Evolutionary conservation across 2,329 filamentous ascomycete species (phyloP).

Genomic region (Ascochyta lentis): DNA sequence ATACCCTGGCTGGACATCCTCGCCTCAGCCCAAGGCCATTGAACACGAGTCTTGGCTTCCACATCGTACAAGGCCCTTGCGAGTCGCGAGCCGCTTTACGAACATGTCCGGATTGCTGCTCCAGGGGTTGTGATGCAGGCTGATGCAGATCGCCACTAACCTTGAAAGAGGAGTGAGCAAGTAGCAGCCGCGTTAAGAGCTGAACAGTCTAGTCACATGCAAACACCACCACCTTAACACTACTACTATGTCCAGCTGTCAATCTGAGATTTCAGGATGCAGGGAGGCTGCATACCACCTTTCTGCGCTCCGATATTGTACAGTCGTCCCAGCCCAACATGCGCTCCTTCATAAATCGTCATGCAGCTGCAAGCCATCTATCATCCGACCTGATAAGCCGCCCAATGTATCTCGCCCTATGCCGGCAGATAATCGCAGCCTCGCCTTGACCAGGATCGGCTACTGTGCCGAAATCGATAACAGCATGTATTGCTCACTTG

Average conservation of each 20-base stretch:
- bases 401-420: neutral
- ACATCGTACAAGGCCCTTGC: neutral
- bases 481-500: constrained; percentile 15
- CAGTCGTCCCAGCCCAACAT: constrained; percentile 2
- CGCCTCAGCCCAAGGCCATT: constrained; percentile 6
- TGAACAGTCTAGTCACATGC: neutral
- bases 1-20: neutral
- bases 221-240: neutral
- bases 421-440: constrained; percentile 7
- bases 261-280: constrained; percentile 1
- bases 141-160: neutral
- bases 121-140: neutral
- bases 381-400: neutral
- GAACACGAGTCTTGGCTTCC: constrained; percentile 4
- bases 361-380: neutral
- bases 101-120: neutral
- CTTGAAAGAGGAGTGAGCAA: neutral
- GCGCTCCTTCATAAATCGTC: neutral
- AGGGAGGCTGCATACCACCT: constrained; percentile 3
- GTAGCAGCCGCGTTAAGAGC: neutral
- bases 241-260: constrained; percentile 7
- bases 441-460: constrained; percentile 5
- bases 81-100: constrained; percentile 1
- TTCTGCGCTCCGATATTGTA: neutral
- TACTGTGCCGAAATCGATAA: constrained; percentile 14